Base-by-base conservation (phyloP, 106 monocot species). In the Alisma plantagoaquatica region DNA sequence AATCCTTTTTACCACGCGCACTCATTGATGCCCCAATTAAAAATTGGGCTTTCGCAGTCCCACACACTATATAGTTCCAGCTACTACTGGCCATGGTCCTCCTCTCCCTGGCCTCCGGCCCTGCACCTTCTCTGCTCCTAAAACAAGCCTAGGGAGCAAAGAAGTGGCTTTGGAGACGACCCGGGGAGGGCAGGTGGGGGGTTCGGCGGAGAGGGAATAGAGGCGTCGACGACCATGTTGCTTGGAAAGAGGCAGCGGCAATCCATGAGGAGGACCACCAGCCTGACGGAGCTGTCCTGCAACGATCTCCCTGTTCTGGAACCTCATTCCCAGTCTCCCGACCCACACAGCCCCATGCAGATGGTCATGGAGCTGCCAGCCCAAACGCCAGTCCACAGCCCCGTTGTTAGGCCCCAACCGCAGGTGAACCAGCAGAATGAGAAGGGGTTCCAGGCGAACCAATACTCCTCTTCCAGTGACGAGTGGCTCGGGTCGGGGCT, bases 241-340 rank as follows among this genome's bases (percentile, higher is more conserved):
- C 33, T 67, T 48, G 67, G 57, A 12, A 67, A 67, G 67, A 67
- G 67, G 46, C 49, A 14, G 24, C 44, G 67, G 4, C 67, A 26
- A 49, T 38, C 31, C 23, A 67, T 67, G 48, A 57, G 47, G 67
- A 57, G 57, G 47, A 57, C 67, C 16, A 57, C 57, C 3, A 67
- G 67, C 49, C 19, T 56, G 46, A 46, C 22, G 18, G 65, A 30
- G 31, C 12, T 65, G 18, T 30, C 43, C 56, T 29, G 19, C 25
- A 56, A 56, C 54, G 43, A 56, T 10, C 0, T 7, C 33, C 38
- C 4, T 27, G 23, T 10, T 10, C 51, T 6, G 12, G 16, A 23
- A 1, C 9, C 2, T 1, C 41, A n/a, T n/a, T n/a, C 25, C 14
- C 41, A 1, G 1, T 4, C 42, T 16, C 12, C 42, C 42, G 57